Conservation (phyloP, 108 stramenopile genomes). For the Conticribra weissflogii region DNA sequence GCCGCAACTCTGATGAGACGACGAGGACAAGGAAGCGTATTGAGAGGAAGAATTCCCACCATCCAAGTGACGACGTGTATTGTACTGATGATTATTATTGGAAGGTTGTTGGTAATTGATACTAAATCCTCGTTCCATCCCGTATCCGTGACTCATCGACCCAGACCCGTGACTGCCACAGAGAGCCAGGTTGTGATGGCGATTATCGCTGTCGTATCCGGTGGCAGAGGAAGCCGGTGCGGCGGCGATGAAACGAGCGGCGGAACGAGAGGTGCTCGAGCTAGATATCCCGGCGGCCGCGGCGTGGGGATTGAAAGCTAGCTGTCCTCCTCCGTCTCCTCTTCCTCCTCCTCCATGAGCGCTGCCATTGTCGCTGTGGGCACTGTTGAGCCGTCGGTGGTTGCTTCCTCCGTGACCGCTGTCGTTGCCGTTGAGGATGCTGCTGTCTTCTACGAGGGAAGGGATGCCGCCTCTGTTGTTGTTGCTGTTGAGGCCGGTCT, state of each 20-base stretch:
- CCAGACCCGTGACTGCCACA: neutral
- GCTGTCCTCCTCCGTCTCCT: no score
- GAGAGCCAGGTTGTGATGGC: neutral
- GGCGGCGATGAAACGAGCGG: slow-evolving; percentile 3
- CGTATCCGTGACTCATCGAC: neutral
- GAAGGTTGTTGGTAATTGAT: neutral
- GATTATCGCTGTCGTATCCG: neutral
- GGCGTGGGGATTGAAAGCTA: no score
- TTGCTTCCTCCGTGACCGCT: neutral
- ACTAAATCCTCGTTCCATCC: neutral
- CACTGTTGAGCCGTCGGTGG: no score
- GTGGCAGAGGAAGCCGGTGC: neutral
- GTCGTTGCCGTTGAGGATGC: neutral
- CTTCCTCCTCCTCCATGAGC: no score
- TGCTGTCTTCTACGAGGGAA: no score
- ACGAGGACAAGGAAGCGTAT: neutral
- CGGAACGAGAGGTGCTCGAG: slow-evolving; percentile 24
- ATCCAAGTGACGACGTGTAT: neutral
- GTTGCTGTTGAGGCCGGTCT: neutral
- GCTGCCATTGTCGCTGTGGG: no score
- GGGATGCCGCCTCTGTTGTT: no score
- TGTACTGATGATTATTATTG: neutral
- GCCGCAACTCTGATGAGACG: no score
- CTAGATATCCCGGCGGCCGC: slow-evolving; percentile 15
- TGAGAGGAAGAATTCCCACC: neutral